A percentile compares a stretch with the other conserved stretches of the same genome.
Conservation (phyloP, 2,329 filamentous ascomycete genomes). For the Colletotrichum godetiae region DNA sequence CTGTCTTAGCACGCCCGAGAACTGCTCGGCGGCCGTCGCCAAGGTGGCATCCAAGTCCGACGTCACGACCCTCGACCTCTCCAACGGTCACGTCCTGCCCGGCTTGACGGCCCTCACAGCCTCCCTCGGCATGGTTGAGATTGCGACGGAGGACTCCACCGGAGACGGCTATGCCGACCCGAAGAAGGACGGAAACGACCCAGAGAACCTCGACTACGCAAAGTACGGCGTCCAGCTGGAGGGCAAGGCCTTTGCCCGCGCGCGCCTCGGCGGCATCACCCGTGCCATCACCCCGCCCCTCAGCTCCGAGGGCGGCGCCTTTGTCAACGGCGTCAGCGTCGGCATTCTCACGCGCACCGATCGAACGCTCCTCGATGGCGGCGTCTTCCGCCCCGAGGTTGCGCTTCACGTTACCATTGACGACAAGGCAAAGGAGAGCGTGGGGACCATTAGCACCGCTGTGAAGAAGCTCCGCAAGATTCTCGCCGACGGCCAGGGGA, state of each 20-base stretch:
- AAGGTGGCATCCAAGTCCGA: conserved; percentile 44
- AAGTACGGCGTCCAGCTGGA: conserved; percentile 55
- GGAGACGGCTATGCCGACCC: conserved; percentile 56
- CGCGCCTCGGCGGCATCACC: conserved; percentile 56
- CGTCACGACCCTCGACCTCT: conserved; percentile 46
- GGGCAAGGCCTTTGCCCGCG: conserved; percentile 52
- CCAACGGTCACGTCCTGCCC: conserved; percentile 59
- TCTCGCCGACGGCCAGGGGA: conserved; percentile 46
- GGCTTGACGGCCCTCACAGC: conserved; percentile 61
- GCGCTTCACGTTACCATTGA: conserved; percentile 54
- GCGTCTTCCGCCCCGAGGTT: conserved; percentile 54
- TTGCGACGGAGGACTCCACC: conserved; percentile 54
- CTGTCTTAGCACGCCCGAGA: conserved; percentile 45
- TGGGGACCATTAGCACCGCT: conserved; percentile 40
- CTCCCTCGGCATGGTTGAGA: conserved; percentile 62
- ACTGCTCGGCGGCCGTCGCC: conserved; percentile 24
- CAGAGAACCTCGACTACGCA: conserved; percentile 48
- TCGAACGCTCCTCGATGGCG: conserved; percentile 52
- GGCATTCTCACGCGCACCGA: conserved; percentile 52
- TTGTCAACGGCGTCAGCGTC: conserved; percentile 54
- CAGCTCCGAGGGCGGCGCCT: conserved; percentile 39
- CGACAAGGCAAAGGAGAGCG: conserved; percentile 44
- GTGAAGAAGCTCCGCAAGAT: conserved; percentile 50
- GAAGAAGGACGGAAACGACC: conserved; percentile 38
- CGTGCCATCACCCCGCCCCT: conserved; percentile 53